Evolutionary conservation across 2,329 filamentous ascomycete genomes (phyloP), one percentile per base, ranked within the genome.

Genomic region (Talaromyces pinophilus): DNA sequence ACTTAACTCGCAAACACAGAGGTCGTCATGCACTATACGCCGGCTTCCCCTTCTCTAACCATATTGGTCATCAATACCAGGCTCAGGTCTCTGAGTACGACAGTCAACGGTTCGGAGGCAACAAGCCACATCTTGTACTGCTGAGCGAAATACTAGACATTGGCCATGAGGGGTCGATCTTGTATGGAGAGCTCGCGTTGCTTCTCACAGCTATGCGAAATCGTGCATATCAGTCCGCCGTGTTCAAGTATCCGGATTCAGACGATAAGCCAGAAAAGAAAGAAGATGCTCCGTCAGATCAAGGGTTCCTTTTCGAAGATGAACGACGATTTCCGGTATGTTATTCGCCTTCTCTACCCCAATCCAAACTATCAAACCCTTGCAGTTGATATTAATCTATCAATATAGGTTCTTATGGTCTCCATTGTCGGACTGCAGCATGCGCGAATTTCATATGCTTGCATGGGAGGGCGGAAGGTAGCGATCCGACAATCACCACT

Each of bases 141-240:
- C 7, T 62, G 19, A 22, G 44, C 3, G 6, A 48, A 19, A 50
- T 62, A 48, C 8, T 0, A 17, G 35, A 57, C 8, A 13, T 35
- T 13, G 64, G 38, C 35, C 10, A 63, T 1, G 42, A 66, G 38
- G 50, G 59, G 1, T 59, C 40, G 2, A 66, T 66, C 13, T 55
- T 63, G 28, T 54, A 13, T 48, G 59, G 64, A 19, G 64, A 62
- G 30, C 64, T 66, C 3, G 46, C 40, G 17, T 10, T 62, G 10
- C 35, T 66, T 44, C 35, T 66, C 5, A 22, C n/a, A 3, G 59
- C 50, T 8, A 66, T 66, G 64, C 38, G 48, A 48, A 57, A 62
- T n/a, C 64, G 64, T 57, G 64, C 64, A 6, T 19, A 48, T 59
- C 64, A 66, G 19, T 25, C 59, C 15, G 17, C 52, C n/a, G 13